Base-by-base conservation (phyloP, 2,329 filamentous ascomycete genomes). In the Colletotrichum sp. region DNA sequence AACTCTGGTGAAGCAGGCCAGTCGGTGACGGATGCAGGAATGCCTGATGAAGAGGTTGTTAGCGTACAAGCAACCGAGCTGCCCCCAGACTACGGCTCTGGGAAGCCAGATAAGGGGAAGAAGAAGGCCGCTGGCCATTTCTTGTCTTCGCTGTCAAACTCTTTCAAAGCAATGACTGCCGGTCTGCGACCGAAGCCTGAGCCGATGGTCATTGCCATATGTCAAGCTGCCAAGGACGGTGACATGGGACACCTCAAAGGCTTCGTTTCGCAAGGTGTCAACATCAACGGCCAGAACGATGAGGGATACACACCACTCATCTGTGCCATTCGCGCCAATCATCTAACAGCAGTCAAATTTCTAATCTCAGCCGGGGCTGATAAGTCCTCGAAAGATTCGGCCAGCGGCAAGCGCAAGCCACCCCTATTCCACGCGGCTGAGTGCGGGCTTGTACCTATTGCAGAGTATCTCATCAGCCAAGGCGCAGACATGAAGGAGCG, bases 131-230 rank as follows among this genome's bases (percentile, higher is more conserved):
- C 77, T 2, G 68, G 72, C 27, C 68, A 70, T 3, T 77, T 77
- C 61, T 74, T 83, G 28, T 82, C 81, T 3, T 83, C 83, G 1
- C 28, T 86, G 28, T 81, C 82, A 4, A 80, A 82, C 27, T 82
- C 83, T 0, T 83, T 85, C 78, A 85, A 83, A 25, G 84, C 83
- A 13, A 80, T 85, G 72, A 83, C 84, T 1, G 77, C 82, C 8
- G 77, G 77, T 9, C 75, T 86, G 7, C 78, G 80, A 28, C 39
- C 83, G 8, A 84, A 84, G n/a, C 83, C 84, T 0, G 84, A 85
- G 16, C 84, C 84, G 2, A 74, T 86, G 5, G 84, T 84, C 1
- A 82, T 82, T 1, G 83, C 84, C 2, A 81, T 85, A 22, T 86
- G 84, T 19, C 80, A 85, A 39, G 84, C 84, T 1, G 80, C 81